Base-by-base conservation (phyloP, 164 flowering plant genomes). In the Nelumbo lutea region DNA sequence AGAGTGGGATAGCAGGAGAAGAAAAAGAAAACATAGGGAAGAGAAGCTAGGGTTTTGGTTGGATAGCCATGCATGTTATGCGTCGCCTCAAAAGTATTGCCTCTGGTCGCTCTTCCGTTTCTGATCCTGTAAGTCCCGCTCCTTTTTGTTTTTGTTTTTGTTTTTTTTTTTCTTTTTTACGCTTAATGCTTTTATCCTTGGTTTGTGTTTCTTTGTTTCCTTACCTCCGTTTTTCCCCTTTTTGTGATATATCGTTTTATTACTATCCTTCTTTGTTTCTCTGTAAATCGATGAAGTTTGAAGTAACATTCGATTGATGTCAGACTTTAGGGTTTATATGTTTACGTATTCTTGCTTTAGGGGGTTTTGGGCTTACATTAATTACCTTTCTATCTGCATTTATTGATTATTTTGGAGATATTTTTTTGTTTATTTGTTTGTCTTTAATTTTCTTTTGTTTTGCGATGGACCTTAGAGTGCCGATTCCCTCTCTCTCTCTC, bases 1-100 rank as follows among this genome's bases (percentile, higher is more conserved):
- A 50, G 56, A 42, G 15, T 50, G 57, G 43, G 38, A 14, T 15
- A 13, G 45, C 1, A 62, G 39, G 11, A 42, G 8, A 63, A 27
- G 13, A 67, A 57, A 14, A 43, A 55, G 27, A 55, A 5, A 43
- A 9, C 5, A 4, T 3, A 5, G 15, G 72, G 41, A 42, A 71
- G 42, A 58, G 46, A 45, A 66, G 64, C 69, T 77, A 66, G 79
- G 76, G 74, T 68, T 75, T 70, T 57, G 47, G 15, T 51, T 9
- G 48, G 41, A 57, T 40, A 46, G 57, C 7, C 70, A 77, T 93
- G 98, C 88, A 91, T 82, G 84, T 89, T 72, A 86, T 93, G 96
- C 90, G 96, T 38, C 84, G 98, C 8, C 77, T 93, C 58, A 93
- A 89, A 80, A 93, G 94, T 85, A 82, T 88, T 78, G 94, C 97